Evolutionary conservation across 2,329 filamentous ascomycete genomes (phyloP).

Genomic region (Nemania serpens): DNA sequence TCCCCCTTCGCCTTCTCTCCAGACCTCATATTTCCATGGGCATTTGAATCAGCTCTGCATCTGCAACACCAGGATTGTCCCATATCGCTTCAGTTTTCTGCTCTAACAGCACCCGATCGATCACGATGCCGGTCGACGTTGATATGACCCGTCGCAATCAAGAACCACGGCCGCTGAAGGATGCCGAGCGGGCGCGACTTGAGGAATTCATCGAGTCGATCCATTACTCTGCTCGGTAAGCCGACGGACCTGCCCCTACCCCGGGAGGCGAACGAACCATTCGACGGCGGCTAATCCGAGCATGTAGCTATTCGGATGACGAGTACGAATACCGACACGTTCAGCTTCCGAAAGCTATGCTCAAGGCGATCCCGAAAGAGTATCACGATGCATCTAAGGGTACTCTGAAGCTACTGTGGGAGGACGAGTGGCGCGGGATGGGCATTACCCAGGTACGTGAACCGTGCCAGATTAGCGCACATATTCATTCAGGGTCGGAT

Average conservation of each 20-base stretch:
- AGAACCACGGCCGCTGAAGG: conserved; percentile 77
- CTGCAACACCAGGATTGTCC: not conserved
- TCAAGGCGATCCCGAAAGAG: conserved; percentile 93
- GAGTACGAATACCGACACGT: conserved; percentile 98
- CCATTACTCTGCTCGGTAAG: conserved; percentile 90
- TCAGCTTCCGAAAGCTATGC: conserved; percentile 96
- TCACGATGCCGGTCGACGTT: conserved; percentile 59
- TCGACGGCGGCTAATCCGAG: conserved; percentile 9
- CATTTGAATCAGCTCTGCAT: not conserved
- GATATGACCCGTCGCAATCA: conserved; percentile 87
- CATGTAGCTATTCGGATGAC: conserved; percentile 81
- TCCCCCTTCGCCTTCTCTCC: not conserved
- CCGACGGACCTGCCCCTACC: conserved; percentile 18
- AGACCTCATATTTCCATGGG: not conserved
- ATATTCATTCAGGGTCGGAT: not conserved
- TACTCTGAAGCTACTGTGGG: conserved; percentile 94
- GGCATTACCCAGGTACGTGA: conserved; percentile 88
- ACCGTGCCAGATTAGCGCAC: not conserved
- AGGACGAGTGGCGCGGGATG: conserved; percentile 96
- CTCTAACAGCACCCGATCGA: not conserved
- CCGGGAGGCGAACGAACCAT: not conserved
- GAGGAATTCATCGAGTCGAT: conserved; percentile 94
- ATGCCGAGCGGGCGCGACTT: conserved; percentile 79
- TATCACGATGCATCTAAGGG: conserved; percentile 90
- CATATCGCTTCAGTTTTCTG: not conserved